Evolutionary conservation across 257 asterid genomes (phyloP), one percentile per base, ranked within the genome.

Genomic region (Ajuga chamaepitys): DNA sequence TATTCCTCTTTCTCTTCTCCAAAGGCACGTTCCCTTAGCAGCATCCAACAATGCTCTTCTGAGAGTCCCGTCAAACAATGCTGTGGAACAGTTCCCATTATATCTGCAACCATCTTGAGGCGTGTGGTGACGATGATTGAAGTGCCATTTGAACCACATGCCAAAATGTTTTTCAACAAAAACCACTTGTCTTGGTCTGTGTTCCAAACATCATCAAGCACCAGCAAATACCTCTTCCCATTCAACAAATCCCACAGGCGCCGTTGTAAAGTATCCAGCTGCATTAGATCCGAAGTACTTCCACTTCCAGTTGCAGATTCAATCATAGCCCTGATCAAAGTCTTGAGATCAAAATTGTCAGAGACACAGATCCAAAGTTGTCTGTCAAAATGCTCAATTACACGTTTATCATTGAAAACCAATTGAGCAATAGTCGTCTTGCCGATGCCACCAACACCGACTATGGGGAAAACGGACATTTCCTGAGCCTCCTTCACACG

Each of bases 201-300:
- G 10, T 77, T 63, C 82, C 82, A 80, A 0, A 80, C 82, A 71
- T 80, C 81, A 48, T 77, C 81, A 25, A 76, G 14, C 4, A 74
- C 68, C 0, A 79, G 30, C 50, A 80, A 62, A 14, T 55, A 76
- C 2, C 52, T 64, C 53, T 77, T 74, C 9, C 58, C 56, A 18
- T 42, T 41, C 53, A 76, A 6, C 60, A 59, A 47, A 17, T 80
- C 46, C 9, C 3, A 25, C 1, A 78, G 75, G 25, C 58, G 25
- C 2, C 66, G 42, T 4, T 64, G 74, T 18, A 69, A 14, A 2
- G 77, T 9, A 66, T 70, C 81, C 48, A 73, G 26, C 5, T 44
- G 13, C 34, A 1, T 8, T 10, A 35, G 35, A 48, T 26, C 56
- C 0, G 71, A 22, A 1, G 41, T 3, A n/a, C 8, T 26, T 64